Evolutionary conservation across 169 alveolate species (phyloP).

Genomic region (Plasmodium sp.): DNA sequence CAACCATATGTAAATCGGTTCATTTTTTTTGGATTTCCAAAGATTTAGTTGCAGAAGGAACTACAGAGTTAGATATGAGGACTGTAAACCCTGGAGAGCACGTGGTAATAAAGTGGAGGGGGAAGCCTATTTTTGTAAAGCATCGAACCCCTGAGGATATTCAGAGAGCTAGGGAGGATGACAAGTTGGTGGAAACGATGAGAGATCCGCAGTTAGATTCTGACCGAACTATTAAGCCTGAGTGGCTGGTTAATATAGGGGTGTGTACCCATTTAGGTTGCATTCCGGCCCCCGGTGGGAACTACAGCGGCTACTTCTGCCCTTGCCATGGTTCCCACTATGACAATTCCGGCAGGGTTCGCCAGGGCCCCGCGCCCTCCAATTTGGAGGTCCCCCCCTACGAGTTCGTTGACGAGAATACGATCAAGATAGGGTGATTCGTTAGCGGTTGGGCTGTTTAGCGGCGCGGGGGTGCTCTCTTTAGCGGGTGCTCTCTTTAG

Average conservation of each 20-base stretch:
- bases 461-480: neutral
- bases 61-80: constrained; percentile 87
- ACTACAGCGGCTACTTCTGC: constrained; percentile 89
- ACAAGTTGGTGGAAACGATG: constrained; percentile 84
- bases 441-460: neutral
- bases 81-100: constrained; percentile 88
- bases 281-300: constrained; percentile 88
- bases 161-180: constrained; percentile 88
- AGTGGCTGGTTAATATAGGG: constrained; percentile 90
- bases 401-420: constrained; percentile 87
- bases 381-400: constrained; percentile 90
- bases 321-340: constrained; percentile 93
- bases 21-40: constrained; percentile 88
- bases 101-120: constrained; percentile 89
- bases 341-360: constrained; percentile 89
- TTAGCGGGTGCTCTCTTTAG: neutral
- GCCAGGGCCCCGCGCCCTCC: constrained; percentile 92
- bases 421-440: constrained; percentile 86
- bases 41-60: constrained; percentile 87
- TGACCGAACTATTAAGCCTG: constrained; percentile 88
- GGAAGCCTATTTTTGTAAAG: constrained; percentile 89
- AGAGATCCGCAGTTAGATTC: constrained; percentile 90
- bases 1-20: constrained; percentile 84
- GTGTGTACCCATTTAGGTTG: constrained; percentile 92
- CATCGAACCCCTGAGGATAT: constrained; percentile 89